A percentile compares a stretch with the other conserved stretches of the same genome.
Evolutionary conservation across 768 basidiomycete genomes (phyloP).

Genomic region (Obba rivulosa): DNA sequence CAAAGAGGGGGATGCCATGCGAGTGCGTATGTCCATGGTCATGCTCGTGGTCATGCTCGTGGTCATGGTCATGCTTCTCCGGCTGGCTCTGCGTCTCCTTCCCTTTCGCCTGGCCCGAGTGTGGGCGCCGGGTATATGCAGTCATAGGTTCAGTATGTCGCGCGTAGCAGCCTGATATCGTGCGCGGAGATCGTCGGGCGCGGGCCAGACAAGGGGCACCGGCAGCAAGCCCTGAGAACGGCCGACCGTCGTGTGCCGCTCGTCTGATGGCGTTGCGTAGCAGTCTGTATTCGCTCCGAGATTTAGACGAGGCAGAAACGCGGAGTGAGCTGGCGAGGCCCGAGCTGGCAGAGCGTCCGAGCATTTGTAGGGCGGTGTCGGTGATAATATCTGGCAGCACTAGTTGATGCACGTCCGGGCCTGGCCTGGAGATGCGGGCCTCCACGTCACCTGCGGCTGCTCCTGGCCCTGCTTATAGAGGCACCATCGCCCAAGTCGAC

Average conservation of each 20-base stretch:
- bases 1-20: constrained; percentile 46
- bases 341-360: constrained; percentile 6
- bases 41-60: constrained; percentile 31
- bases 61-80: constrained; percentile 12
- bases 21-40: constrained; percentile 51
- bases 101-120: constrained; percentile 17
- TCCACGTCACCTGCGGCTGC: too few species aligned
- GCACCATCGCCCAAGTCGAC: too few species aligned
- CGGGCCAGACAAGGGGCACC: background rate
- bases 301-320: too few species aligned
- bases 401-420: too few species aligned
- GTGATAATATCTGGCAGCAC: background rate
- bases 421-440: too few species aligned
- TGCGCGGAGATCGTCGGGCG: background rate
- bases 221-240: background rate
- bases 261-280: constrained; percentile 1
- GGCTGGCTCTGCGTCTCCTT: constrained; percentile 16
- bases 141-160: background rate
- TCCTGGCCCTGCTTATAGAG: too few species aligned
- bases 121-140: constrained; percentile 7
- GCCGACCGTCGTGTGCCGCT: constrained; percentile 3
- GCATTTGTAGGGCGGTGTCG: constrained; percentile 3
- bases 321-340: background rate
- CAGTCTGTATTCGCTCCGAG: background rate
- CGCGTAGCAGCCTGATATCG: background rate